These are phyloP conservation scores for Thielaviopsis ethacetica DNA, from an alignment of 2,329 filamentous ascomycete species.

Conservation along the genomic window DNA sequence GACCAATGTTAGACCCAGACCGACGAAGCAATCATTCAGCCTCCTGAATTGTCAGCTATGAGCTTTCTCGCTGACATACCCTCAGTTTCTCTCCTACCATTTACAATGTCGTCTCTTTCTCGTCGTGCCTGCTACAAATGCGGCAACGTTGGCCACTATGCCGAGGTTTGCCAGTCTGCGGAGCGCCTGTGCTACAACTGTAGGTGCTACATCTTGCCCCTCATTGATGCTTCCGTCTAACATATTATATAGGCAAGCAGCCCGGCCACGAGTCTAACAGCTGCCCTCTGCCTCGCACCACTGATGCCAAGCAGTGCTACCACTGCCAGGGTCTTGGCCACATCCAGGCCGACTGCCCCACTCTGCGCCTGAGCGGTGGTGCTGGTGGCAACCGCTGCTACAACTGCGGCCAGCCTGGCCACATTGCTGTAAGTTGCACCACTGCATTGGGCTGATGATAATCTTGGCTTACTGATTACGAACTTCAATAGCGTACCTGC, in stretches of 20 bases:
- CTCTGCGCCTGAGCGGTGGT: constrained; percentile 74
- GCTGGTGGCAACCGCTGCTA: constrained; percentile 82
- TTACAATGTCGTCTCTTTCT: constrained; percentile 60
- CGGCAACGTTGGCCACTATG: constrained; percentile 66
- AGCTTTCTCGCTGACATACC: not conserved
- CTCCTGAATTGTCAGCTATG: not conserved
- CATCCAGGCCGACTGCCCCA: constrained; percentile 97
- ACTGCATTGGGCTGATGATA: not conserved
- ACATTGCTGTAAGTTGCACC: constrained; percentile 57
- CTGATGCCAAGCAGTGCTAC: constrained; percentile 99
- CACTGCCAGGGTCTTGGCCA: constrained; percentile 97
- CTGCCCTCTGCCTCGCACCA: constrained; percentile 90
- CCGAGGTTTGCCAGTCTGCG: constrained; percentile 90
- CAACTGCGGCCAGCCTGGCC: constrained; percentile 83
- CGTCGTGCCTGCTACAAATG: constrained; percentile 73
- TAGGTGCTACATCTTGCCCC: constrained; percentile 28
- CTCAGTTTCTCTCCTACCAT: constrained; percentile 1
- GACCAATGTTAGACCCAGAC: too few relatives aligned
- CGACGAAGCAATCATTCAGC: not conserved
- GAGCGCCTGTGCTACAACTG: constrained; percentile 99
- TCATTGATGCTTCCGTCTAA: constrained; percentile 13
- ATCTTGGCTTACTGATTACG: not conserved
- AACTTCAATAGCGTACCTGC: constrained; percentile 51
- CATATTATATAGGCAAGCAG: constrained; percentile 49
- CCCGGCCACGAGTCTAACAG: constrained; percentile 94